Conservation (phyloP, 1,284 basidiomycete species). For the Xerocomus cyaneibrunnescens region DNA sequence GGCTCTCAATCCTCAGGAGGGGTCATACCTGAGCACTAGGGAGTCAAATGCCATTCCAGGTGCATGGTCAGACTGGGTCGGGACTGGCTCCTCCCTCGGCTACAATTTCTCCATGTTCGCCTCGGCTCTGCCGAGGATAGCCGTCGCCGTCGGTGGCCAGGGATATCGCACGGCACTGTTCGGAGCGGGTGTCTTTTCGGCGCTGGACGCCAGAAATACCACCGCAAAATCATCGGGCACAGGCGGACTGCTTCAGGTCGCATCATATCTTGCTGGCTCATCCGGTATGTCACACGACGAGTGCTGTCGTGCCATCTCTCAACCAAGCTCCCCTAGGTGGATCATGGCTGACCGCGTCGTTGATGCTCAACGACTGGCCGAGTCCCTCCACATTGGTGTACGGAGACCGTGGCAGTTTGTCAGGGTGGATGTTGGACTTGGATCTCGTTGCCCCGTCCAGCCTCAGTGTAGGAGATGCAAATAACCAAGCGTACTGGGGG, state of each 20-base stretch:
- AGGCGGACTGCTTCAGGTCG: slow-evolving; percentile 64
- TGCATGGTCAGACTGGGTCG: slow-evolving; percentile 62
- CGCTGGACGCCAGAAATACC: slow-evolving; percentile 57
- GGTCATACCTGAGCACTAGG: slow-evolving; percentile 46
- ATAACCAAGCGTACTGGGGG: slow-evolving; percentile 59
- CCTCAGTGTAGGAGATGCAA: slow-evolving; percentile 40
- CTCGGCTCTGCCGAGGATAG: slow-evolving; percentile 49
- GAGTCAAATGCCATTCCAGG: slow-evolving; percentile 41
- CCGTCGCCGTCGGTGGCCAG: slow-evolving; percentile 58
- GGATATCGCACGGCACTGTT: slow-evolving; percentile 61
- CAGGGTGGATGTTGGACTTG: slow-evolving; percentile 61
- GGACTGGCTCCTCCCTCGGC: slow-evolving; percentile 50
- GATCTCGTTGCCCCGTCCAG: slow-evolving; percentile 55
- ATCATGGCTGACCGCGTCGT: slow-evolving; percentile 61
- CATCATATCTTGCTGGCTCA: slow-evolving; percentile 59
- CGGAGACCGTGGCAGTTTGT: slow-evolving; percentile 47
- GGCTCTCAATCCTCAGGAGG: slow-evolving; percentile 49
- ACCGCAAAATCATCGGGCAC: slow-evolving; percentile 56
- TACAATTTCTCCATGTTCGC: slow-evolving; percentile 48
- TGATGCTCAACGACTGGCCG: slow-evolving; percentile 60
- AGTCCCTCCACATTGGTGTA: slow-evolving; percentile 50
- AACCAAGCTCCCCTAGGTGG: slow-evolving; percentile 46
- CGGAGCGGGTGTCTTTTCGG: slow-evolving; percentile 57
- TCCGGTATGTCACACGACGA: slow-evolving; percentile 45
- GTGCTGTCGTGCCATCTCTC: not conserved